Evolutionary conservation across 1,139 yeast species (phyloP), one percentile per base, ranked within the genome.

Genomic region (Geotrichum aggregatum): DNA sequence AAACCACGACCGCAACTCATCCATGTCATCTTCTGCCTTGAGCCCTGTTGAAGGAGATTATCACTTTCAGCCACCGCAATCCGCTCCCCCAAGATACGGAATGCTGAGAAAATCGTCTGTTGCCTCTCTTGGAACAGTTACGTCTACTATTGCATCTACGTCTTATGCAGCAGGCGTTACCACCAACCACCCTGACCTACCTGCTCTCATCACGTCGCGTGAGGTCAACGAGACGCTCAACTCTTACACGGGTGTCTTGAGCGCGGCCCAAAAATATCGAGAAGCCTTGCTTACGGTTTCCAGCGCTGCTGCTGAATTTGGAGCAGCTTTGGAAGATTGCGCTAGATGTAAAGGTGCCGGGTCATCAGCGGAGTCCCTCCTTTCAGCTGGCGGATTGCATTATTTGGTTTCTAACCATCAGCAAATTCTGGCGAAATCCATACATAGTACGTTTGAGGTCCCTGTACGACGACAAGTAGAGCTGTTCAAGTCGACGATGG

Each of bases 311-410:
- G 83, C 83, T 31, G 83, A 79, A 51, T 81, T 88, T 66, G 96
- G 95, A 0, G 72, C 73, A 6, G 82, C 92, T 1, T 70, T 87
- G 55, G 95, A 87, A 62, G 77, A 76, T 30, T 76, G 83, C 54
- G 87, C 95, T 1, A 76, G 82, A 52, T 77, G 84, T 52, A 82
- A 82, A 63, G 89, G 91, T 34, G 75, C 82, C 31, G 84, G 80
- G 14, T 69, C 71, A 22, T 80, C 83, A 0, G 77, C 83, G 1
- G 85, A 84, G 59, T 88, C 89, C 3, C 67, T 87, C 16, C 70
- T 80, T 59, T 78, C 82, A 45, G 87, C 92, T 0, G 86, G 89
- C 41, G 95, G 95, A 0, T 69, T 88, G 54, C 92, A 87, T 61
- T 83, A 79, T 62, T 74, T 88, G 48, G 77, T 87, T 16, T 83